Conservation (phyloP, 371 early-diverging fungal genomes). For the Catenaria anguillulae region DNA sequence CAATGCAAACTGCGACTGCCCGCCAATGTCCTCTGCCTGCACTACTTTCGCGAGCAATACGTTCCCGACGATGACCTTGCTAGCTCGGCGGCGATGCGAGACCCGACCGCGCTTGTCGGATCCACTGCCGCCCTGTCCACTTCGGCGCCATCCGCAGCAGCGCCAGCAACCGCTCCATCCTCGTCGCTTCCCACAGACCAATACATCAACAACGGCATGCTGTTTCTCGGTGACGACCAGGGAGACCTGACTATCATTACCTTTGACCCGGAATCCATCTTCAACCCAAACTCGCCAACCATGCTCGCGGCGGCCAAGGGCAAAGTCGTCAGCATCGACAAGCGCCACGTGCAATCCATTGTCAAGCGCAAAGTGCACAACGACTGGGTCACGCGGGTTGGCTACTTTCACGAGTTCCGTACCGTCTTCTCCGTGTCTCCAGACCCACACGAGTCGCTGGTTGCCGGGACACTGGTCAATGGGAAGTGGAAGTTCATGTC, state of each 20-base stretch:
- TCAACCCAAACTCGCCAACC: background rate
- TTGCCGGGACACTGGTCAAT: constrained; percentile 19
- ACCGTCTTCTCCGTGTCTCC: constrained; percentile 25
- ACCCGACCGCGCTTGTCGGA: background rate
- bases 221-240: constrained; percentile 1
- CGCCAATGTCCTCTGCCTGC: background rate
- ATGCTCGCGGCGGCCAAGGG: constrained; percentile 1
- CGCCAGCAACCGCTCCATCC: too few relatives aligned
- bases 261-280: background rate
- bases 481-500: constrained; percentile 22
- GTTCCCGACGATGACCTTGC: too few relatives aligned
- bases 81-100: too few relatives aligned
- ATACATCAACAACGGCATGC: background rate
- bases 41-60: background rate
- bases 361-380: constrained; percentile 21
- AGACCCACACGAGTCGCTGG: constrained; percentile 24
- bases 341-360: background rate
- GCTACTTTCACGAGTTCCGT: constrained; percentile 25
- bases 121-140: background rate
- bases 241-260: background rate
- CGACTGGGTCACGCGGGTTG: constrained; percentile 29
- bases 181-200: background rate
- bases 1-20: background rate
- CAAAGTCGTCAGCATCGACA: background rate
- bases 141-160: too few relatives aligned